phyloP scores from a whole-genome alignment of 345 rosid species.

The Geranium rotundifolium region DNA sequence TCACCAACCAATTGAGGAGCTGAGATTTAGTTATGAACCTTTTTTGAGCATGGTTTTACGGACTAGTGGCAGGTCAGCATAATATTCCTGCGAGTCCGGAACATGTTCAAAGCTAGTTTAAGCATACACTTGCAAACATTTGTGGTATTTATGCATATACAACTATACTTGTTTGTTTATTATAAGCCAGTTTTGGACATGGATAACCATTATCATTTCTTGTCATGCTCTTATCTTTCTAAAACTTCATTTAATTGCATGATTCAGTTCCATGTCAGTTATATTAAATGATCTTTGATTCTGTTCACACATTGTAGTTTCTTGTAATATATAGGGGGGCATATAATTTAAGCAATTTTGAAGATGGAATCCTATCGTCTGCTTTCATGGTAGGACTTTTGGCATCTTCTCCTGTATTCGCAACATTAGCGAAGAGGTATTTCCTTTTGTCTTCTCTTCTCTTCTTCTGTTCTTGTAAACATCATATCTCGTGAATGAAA shows the following conservation, averaged over 20 bases:
- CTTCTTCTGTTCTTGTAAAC: background rate
- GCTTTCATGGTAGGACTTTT: slow-evolving; percentile 99
- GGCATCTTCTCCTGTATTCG: slow-evolving; percentile 85
- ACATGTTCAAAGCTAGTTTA: no score
- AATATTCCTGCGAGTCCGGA: no score
- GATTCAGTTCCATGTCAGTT: no score
- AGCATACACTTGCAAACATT: no score
- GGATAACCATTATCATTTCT: background rate
- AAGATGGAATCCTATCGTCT: slow-evolving; percentile 86
- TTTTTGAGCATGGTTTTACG: no score
- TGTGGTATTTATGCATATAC: background rate
- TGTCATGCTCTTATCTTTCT: background rate
- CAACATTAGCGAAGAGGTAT: slow-evolving; percentile 77
- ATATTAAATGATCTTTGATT: background rate
- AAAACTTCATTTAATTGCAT: background rate
- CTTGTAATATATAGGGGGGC: slow-evolving; percentile 43
- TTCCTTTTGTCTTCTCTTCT: background rate
- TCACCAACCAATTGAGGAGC: background rate
- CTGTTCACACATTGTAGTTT: slow-evolving; percentile 3
- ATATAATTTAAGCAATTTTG: slow-evolving; percentile 66
- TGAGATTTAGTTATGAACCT: background rate
- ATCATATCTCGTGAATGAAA: background rate
- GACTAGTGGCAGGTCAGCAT: no score
- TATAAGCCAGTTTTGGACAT: background rate
- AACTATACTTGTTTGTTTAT: background rate